phyloP scores from a whole-genome alignment of 2,329 filamentous ascomycete species.

The Emydomyces testavorans region DNA sequence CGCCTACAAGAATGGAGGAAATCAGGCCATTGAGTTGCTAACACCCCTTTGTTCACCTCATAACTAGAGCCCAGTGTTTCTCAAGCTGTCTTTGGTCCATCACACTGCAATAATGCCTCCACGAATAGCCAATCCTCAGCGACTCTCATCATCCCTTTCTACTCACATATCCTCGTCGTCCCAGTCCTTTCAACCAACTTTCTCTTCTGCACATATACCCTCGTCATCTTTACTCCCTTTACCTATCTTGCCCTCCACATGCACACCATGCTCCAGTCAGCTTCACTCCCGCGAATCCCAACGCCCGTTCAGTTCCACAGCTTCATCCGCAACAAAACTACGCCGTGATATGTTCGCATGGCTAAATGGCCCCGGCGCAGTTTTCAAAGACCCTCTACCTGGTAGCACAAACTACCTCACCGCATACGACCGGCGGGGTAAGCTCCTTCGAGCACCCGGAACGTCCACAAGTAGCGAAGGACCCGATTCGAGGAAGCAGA shows the following conservation, averaged over 20 bases:
- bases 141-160: slow-evolving; percentile 24
- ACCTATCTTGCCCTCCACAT: slow-evolving; percentile 1
- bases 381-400: slow-evolving; percentile 39
- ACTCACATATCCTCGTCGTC: slow-evolving; percentile 18
- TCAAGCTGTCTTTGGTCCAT: not conserved
- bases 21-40: not conserved
- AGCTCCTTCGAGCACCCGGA: slow-evolving; percentile 31
- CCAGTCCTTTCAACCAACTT: slow-evolving; percentile 23
- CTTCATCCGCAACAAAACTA: slow-evolving; percentile 34
- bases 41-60: not conserved
- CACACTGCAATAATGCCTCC: slow-evolving; percentile 28
- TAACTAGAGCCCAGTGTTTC: not conserved
- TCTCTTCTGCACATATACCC: not conserved
- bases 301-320: slow-evolving; percentile 11
- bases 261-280: not conserved
- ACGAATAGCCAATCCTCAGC: slow-evolving; percentile 28
- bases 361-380: slow-evolving; percentile 45
- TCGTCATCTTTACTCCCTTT: slow-evolving; percentile 17
- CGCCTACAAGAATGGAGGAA: not conserved
- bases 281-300: slow-evolving; percentile 16
- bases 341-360: slow-evolving; percentile 28
- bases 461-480: slow-evolving; percentile 4
- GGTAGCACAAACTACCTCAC: slow-evolving; percentile 45
- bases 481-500: slow-evolving; percentile 9
- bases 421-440: slow-evolving; percentile 43